Evolutionary conservation across 768 basidiomycete species (phyloP).

Genomic region (Tricholoma furcatifolium): DNA sequence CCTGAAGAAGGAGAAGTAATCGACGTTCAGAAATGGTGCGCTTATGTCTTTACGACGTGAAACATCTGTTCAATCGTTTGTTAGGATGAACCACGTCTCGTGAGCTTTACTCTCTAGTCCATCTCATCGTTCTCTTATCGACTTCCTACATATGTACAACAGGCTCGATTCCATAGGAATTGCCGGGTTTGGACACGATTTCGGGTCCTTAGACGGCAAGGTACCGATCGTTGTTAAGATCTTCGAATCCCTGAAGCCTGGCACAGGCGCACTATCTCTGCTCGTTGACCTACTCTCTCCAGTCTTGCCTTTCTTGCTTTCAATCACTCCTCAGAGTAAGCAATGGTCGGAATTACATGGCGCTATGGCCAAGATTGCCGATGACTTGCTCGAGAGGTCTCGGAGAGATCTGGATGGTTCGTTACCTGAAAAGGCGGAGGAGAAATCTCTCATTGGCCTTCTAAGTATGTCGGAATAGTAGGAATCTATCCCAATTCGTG

Average conservation of each 20-base stretch:
- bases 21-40: slow-evolving; percentile 46
- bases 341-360: slow-evolving; percentile 28
- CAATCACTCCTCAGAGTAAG: slow-evolving; percentile 35
- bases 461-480: slow-evolving; percentile 3
- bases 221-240: slow-evolving; percentile 37
- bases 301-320: slow-evolving; percentile 32
- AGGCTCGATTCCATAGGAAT: slow-evolving; percentile 60
- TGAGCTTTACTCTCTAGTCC: slow-evolving; percentile 20
- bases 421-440: slow-evolving; percentile 21
- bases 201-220: slow-evolving; percentile 50
- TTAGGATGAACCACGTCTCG: slow-evolving; percentile 48
- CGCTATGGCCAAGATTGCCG: slow-evolving; percentile 38
- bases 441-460: slow-evolving; percentile 31
- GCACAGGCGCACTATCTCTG: slow-evolving; percentile 21
- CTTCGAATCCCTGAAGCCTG: slow-evolving; percentile 35
- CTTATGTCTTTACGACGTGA: no score
- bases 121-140: no score
- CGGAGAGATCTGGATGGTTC: slow-evolving; percentile 27
- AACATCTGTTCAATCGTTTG: no score
- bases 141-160: not conserved
- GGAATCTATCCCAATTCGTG: not conserved
- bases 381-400: slow-evolving; percentile 35
- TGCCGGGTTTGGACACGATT: slow-evolving; percentile 59
- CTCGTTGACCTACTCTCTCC: slow-evolving; percentile 35
- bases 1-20: slow-evolving; percentile 38